phyloP scores from a whole-genome alignment of 306 rosid species.

The Herpetospermum pedunculosum region DNA sequence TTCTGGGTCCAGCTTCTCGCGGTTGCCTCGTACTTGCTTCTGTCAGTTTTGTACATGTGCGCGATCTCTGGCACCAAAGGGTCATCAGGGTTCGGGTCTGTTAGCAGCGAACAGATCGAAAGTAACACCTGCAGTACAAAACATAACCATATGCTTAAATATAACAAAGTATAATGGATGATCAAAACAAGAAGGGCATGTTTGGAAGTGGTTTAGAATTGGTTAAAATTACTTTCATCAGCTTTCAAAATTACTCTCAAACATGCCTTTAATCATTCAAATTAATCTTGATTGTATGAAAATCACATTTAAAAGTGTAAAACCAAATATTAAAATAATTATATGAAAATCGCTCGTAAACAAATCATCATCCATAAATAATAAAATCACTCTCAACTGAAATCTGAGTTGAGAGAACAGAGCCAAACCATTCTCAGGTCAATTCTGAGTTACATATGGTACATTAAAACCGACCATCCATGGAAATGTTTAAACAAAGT shows the following conservation, averaged over 20 bases:
- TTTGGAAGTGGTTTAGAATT: no score
- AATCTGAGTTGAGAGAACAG: neutral
- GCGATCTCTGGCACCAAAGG: conserved; percentile 75
- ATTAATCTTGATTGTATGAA: no score
- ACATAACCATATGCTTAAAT: neutral
- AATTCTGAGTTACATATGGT: neutral
- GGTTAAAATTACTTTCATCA: no score
- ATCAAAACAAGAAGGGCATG: neutral
- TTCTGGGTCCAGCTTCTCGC: conserved; percentile 84
- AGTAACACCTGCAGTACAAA: conserved; percentile 38
- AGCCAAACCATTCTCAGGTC: neutral
- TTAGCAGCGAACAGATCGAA: conserved; percentile 57
- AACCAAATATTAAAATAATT: no score
- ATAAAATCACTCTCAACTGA: no score
- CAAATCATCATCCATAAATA: no score
- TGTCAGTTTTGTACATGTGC: conserved; percentile 70
- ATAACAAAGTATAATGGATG: neutral
- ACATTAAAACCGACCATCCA: neutral
- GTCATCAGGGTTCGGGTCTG: conserved; percentile 65
- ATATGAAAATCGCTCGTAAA: no score
- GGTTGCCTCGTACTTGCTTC: conserved; percentile 58
- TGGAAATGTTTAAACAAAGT: neutral
- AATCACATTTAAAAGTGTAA: no score
- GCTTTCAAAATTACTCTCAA: no score
- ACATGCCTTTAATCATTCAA: no score